These are phyloP conservation scores for Neurospora sp. DNA, from an alignment of 495 filamentous ascomycete genomes.

Conservation along the genomic window DNA sequence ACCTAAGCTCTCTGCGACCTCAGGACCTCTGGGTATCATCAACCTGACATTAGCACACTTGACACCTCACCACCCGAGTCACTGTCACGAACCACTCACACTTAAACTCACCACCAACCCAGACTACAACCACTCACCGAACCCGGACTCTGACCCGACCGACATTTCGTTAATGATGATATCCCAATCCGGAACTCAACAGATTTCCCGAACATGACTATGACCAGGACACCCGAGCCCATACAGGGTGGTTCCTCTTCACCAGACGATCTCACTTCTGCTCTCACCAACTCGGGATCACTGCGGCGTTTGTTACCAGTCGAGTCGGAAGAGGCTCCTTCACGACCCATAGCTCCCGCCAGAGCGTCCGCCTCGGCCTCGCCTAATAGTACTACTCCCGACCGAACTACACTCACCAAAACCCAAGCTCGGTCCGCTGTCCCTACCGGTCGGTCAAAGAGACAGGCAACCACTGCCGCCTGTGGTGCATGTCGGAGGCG, in stretches of 20 bases:
- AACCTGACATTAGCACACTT: not conserved
- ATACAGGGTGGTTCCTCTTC: not conserved
- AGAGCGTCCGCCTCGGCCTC: not conserved
- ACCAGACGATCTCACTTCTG: not conserved
- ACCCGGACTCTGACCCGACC: not conserved
- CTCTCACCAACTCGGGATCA: not conserved
- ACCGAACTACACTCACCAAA: not conserved
- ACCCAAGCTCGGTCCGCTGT: not conserved
- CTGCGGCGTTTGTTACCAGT: not conserved
- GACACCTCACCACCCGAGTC: not conserved
- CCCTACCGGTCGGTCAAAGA: constrained; percentile 10
- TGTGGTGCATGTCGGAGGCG: constrained; percentile 45
- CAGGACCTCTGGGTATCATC: not conserved
- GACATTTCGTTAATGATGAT: not conserved
- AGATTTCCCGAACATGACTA: not conserved
- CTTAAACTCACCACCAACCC: not conserved
- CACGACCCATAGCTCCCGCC: not conserved
- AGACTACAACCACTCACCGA: not conserved
- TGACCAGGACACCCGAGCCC: not conserved
- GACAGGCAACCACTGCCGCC: constrained; percentile 40
- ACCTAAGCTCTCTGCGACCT: not conserved
- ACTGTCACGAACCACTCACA: not conserved
- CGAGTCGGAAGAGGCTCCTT: not conserved
- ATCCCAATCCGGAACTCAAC: not conserved
- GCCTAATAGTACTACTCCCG: not conserved